Conservation (phyloP, 116 monocot species). For the Cymodocea nodosa region DNA sequence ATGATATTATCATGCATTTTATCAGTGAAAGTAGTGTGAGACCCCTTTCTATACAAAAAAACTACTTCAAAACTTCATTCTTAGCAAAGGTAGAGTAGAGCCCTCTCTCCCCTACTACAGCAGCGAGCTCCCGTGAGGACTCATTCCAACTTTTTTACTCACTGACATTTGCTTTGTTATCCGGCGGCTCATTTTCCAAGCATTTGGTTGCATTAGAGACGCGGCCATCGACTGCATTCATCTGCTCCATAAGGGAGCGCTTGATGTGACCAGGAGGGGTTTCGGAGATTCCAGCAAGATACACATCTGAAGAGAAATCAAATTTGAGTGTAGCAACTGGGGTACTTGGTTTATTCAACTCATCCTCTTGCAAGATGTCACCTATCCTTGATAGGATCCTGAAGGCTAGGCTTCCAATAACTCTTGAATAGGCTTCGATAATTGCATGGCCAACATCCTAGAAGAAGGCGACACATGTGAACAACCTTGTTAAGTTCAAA, state of each 20-base stretch:
- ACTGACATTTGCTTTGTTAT: background rate
- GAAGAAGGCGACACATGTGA: background rate
- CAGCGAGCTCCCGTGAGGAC: slow-evolving; percentile 6
- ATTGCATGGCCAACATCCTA: slow-evolving; percentile 86
- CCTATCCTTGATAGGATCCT: slow-evolving; percentile 80
- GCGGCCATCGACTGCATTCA: slow-evolving; percentile 49
- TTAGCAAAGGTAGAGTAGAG: too few species aligned
- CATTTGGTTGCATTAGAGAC: slow-evolving; percentile 1
- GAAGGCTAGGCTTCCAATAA: slow-evolving; percentile 63
- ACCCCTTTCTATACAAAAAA: too few species aligned
- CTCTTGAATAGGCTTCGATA: slow-evolving; percentile 85
- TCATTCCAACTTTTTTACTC: background rate
- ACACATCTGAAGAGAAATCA: slow-evolving; percentile 65
- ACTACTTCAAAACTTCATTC: too few species aligned
- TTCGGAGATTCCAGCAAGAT: slow-evolving; percentile 73
- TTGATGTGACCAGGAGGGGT: slow-evolving; percentile 70
- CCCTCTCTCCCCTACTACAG: background rate
- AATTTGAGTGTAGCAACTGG: slow-evolving; percentile 64
- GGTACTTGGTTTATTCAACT: slow-evolving; percentile 66
- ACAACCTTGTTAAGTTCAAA: background rate
- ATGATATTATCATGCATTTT: too few species aligned
- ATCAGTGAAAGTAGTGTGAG: too few species aligned
- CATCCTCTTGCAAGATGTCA: slow-evolving; percentile 87
- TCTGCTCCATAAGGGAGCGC: slow-evolving; percentile 78
- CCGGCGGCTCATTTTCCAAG: background rate